phyloP scores from a whole-genome alignment of 768 basidiomycete species.

The Suillus subaureus region DNA sequence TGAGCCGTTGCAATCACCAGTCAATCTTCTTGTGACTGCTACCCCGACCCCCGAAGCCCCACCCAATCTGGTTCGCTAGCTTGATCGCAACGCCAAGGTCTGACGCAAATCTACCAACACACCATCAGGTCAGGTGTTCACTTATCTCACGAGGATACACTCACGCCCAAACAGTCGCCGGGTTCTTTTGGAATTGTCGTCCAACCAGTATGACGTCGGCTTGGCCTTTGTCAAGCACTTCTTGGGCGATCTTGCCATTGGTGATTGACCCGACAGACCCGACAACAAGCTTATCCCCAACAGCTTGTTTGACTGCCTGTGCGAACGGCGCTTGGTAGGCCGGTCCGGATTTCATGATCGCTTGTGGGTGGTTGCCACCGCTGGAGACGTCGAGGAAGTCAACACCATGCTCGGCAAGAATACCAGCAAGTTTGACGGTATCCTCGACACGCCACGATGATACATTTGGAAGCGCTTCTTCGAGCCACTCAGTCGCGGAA shows the following conservation, averaged over 20 bases:
- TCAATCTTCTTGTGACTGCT: too few species aligned
- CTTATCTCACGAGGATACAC: too few species aligned
- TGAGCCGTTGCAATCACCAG: too few species aligned
- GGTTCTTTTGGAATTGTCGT: slow-evolving; percentile 62
- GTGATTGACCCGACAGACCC: slow-evolving; percentile 29
- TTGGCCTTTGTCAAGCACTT: slow-evolving; percentile 43
- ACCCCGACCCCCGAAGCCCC: too few species aligned
- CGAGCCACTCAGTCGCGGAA: slow-evolving; percentile 77
- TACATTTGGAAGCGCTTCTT: slow-evolving; percentile 56
- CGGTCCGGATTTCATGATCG: slow-evolving; percentile 23
- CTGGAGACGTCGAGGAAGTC: slow-evolving; percentile 77
- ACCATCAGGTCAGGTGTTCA: too few species aligned
- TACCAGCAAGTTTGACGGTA: slow-evolving; percentile 58
- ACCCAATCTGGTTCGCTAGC: too few species aligned
- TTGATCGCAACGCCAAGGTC: too few species aligned
- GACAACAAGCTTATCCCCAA: slow-evolving; percentile 41
- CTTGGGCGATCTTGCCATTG: slow-evolving; percentile 45
- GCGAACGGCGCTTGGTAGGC: slow-evolving; percentile 61
- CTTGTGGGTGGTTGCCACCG: slow-evolving; percentile 56
- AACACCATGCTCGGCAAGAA: slow-evolving; percentile 64
- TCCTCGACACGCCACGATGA: slow-evolving; percentile 72
- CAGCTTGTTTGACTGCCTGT: slow-evolving; percentile 50
- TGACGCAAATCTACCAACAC: too few species aligned
- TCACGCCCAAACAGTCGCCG: slow-evolving; percentile 44
- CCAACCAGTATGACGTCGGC: slow-evolving; percentile 54